These are phyloP conservation scores for Kalmusia sp. DNA, from an alignment of 2,329 filamentous ascomycete species.

Conservation along the genomic window DNA sequence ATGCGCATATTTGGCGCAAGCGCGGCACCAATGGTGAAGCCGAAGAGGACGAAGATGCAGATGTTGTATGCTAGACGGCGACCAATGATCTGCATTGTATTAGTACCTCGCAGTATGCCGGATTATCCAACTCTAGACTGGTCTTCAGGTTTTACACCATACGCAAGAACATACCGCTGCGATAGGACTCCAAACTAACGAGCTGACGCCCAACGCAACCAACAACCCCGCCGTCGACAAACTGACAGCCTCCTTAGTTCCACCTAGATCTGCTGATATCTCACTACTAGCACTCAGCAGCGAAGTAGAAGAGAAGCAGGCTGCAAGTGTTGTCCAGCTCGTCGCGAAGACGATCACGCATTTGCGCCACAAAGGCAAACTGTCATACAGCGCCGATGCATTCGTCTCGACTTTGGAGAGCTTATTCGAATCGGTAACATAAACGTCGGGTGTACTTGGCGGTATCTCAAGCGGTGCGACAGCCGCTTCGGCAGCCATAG, in stretches of 20 bases:
- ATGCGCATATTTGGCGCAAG: constrained; percentile 15
- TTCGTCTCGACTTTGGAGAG: not conserved
- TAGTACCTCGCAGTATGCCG: not conserved
- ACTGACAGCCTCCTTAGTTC: constrained; percentile 21
- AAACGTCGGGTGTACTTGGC: not conserved
- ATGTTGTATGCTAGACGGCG: constrained; percentile 17
- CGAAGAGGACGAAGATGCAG: constrained; percentile 18
- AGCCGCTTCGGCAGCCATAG: not conserved
- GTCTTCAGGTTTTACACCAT: too few relatives aligned
- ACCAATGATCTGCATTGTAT: constrained; percentile 15
- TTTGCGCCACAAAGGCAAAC: constrained; percentile 35
- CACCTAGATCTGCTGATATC: constrained; percentile 37
- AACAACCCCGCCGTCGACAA: constrained; percentile 22
- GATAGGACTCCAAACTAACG: constrained; percentile 23
- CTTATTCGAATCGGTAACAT: not conserved
- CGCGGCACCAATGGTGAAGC: constrained; percentile 20
- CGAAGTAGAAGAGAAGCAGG: constrained; percentile 53
- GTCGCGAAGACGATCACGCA: constrained; percentile 50
- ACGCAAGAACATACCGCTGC: constrained; percentile 10
- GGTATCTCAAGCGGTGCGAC: not conserved
- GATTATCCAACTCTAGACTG: too few relatives aligned
- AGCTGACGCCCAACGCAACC: constrained; percentile 22
- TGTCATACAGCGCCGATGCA: constrained; percentile 5
- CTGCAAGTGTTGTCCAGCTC: constrained; percentile 51
- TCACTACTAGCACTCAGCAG: constrained; percentile 50